Conservation (phyloP, 805 yeast genomes). For the Candida ortonii region DNA sequence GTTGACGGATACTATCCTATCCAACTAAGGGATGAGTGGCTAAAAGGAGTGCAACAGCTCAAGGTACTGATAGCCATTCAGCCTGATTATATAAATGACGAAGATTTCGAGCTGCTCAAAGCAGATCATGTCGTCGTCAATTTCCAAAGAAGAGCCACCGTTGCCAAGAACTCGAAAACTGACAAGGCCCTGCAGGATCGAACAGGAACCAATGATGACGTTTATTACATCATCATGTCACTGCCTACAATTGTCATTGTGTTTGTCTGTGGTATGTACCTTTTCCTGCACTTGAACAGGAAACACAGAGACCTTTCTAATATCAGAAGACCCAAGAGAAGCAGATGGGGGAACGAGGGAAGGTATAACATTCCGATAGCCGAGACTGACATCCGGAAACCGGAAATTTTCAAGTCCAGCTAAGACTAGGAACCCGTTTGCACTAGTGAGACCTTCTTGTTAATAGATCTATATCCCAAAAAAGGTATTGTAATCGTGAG, state of each 20-base stretch:
- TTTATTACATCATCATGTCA: slow-evolving; percentile 58
- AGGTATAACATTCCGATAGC: slow-evolving; percentile 28
- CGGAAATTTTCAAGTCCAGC: slow-evolving; percentile 20
- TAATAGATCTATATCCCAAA: too few relatives aligned
- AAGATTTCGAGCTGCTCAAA: slow-evolving; percentile 55
- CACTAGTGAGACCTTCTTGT: too few relatives aligned
- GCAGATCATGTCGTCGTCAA: slow-evolving; percentile 43
- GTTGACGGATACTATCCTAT: slow-evolving; percentile 64
- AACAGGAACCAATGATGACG: slow-evolving; percentile 42
- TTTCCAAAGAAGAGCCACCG: slow-evolving; percentile 50
- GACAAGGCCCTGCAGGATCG: slow-evolving; percentile 33
- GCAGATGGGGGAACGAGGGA: slow-evolving; percentile 34
- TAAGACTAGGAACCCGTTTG: not conserved
- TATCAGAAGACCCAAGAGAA: slow-evolving; percentile 37
- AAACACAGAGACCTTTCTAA: slow-evolving; percentile 52
- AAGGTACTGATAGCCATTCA: slow-evolving; percentile 68
- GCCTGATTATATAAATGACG: slow-evolving; percentile 63
- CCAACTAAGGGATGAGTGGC: slow-evolving; percentile 61
- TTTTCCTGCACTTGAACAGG: slow-evolving; percentile 56
- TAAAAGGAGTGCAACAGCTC: slow-evolving; percentile 50
- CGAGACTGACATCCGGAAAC: slow-evolving; percentile 29
- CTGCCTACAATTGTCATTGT: slow-evolving; percentile 66
- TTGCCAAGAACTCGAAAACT: slow-evolving; percentile 43
- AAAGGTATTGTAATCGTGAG: too few relatives aligned
- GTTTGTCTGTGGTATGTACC: slow-evolving; percentile 60